phyloP scores from a whole-genome alignment of 1,284 basidiomycete species.

The Ustilago trichophora region DNA sequence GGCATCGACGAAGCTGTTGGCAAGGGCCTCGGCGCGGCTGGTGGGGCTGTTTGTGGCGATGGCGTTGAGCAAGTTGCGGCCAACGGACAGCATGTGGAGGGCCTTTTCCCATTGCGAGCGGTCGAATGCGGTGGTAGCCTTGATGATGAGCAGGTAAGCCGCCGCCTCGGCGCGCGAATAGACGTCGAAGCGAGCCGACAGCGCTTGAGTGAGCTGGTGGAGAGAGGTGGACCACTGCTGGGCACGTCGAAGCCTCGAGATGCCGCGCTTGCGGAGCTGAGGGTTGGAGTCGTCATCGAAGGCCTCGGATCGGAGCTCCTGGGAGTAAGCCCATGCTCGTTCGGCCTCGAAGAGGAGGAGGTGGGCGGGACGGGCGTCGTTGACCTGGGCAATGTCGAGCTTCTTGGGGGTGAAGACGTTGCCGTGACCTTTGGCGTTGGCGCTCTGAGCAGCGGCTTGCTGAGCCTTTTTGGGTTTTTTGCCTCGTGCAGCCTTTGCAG shows the following conservation, averaged over 20 bases:
- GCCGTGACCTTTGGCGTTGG: constrained; percentile 74
- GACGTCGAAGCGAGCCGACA: constrained; percentile 66
- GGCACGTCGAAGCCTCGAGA: constrained; percentile 82
- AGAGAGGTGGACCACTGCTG: constrained; percentile 84
- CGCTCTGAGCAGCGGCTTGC: constrained; percentile 54
- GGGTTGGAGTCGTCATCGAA: constrained; percentile 71
- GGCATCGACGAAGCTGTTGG: constrained; percentile 83
- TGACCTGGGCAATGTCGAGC: constrained; percentile 49
- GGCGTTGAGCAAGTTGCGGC: constrained; percentile 78
- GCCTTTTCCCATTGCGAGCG: constrained; percentile 77
- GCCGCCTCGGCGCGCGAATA: constrained; percentile 50
- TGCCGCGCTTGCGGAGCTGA: constrained; percentile 77
- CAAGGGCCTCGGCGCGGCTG: constrained; percentile 89
- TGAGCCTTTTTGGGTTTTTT: constrained; percentile 54
- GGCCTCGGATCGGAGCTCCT: constrained; percentile 76
- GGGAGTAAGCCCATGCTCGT: constrained; percentile 88
- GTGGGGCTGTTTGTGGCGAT: constrained; percentile 76
- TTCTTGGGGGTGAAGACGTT: constrained; percentile 75
- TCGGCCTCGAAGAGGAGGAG: constrained; percentile 87
- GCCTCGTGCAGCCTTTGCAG: constrained; percentile 23
- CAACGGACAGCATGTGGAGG: constrained; percentile 79
- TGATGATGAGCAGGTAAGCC: constrained; percentile 76
- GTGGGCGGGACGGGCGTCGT: constrained; percentile 66
- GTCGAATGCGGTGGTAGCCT: constrained; percentile 69
- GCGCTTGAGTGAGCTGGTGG: constrained; percentile 76